phyloP scores from a whole-genome alignment of 805 yeast genomes.

The Ogataea sp. region DNA sequence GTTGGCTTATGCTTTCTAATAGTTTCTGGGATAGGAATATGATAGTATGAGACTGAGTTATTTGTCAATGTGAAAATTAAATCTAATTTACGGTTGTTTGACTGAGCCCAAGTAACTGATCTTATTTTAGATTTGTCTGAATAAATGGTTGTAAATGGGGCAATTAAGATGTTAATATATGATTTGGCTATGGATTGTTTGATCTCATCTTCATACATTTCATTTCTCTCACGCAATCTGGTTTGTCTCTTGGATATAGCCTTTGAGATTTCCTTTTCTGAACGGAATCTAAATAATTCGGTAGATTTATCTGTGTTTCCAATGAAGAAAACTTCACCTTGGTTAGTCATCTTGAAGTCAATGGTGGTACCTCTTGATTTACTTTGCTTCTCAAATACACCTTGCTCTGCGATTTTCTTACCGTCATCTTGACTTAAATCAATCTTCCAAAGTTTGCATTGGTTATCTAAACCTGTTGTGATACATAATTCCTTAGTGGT shows the following conservation, averaged over 20 bases:
- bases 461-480: conserved; percentile 76
- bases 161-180: conserved; percentile 47
- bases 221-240: conserved; percentile 67
- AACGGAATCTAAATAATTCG: conserved; percentile 73
- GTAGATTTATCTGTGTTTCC: conserved; percentile 77
- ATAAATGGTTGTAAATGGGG: conserved; percentile 63
- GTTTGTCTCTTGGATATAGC: conserved; percentile 72
- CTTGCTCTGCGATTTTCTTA: conserved; percentile 47
- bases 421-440: conserved; percentile 43
- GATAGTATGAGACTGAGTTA: conserved; percentile 68
- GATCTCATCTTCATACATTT: conserved; percentile 48
- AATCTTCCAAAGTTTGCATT: conserved; percentile 77
- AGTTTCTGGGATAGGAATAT: conserved; percentile 48
- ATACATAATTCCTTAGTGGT: conserved; percentile 32
- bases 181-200: conserved; percentile 38
- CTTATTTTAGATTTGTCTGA: conserved; percentile 51
- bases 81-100: conserved; percentile 42
- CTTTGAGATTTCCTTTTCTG: conserved; percentile 68
- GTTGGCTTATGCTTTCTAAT: conserved; percentile 39
- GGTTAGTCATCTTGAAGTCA: conserved; percentile 34
- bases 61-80: conserved; percentile 58
- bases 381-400: conserved; percentile 67
- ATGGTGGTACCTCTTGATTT: conserved; percentile 61
- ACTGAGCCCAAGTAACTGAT: conserved; percentile 55
- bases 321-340: conserved; percentile 48